These are phyloP conservation scores for Saturnispora hagleri DNA, from an alignment of 805 yeast species.

Conservation along the genomic window DNA sequence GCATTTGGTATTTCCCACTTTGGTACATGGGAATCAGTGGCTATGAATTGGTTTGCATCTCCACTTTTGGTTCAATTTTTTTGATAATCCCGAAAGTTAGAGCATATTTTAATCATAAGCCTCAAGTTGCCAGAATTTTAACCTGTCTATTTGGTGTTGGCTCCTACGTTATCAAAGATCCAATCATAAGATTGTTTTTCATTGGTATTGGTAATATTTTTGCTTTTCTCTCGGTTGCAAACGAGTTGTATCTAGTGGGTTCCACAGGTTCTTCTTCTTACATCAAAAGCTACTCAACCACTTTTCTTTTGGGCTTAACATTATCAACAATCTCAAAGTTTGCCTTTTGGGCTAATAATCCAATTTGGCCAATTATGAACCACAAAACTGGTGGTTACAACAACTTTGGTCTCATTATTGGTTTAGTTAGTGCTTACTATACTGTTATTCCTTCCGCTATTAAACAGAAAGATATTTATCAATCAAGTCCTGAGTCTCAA, in stretches of 20 bases:
- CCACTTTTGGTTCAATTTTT: slow-evolving; percentile 44
- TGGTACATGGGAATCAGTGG: slow-evolving; percentile 99
- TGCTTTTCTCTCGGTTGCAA: slow-evolving; percentile 48
- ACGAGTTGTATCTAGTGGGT: slow-evolving; percentile 38
- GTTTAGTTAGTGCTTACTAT: slow-evolving; percentile 52
- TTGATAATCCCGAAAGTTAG: slow-evolving; percentile 27
- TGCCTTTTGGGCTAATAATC: slow-evolving; percentile 77
- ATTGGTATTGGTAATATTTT: slow-evolving; percentile 61
- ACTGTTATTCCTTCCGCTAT: slow-evolving; percentile 29
- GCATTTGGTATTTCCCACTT: slow-evolving; percentile 94
- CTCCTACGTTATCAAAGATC: slow-evolving; percentile 58
- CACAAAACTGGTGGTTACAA: slow-evolving; percentile 81
- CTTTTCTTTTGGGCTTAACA: slow-evolving; percentile 65
- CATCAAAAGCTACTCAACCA: slow-evolving; percentile 37
- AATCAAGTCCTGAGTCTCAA: neutral
- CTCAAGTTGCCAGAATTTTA: slow-evolving; percentile 45
- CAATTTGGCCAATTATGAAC: slow-evolving; percentile 94
- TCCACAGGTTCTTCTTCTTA: slow-evolving; percentile 20
- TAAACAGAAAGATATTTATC: neutral
- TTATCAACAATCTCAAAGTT: slow-evolving; percentile 67
- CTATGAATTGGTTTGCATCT: slow-evolving; percentile 64
- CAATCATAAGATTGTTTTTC: slow-evolving; percentile 58
- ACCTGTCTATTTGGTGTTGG: slow-evolving; percentile 65
- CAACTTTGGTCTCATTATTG: slow-evolving; percentile 54
- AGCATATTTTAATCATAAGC: slow-evolving; percentile 31